Base-by-base conservation (phyloP, 2,329 filamentous ascomycete genomes). In the Nemania sp. region DNA sequence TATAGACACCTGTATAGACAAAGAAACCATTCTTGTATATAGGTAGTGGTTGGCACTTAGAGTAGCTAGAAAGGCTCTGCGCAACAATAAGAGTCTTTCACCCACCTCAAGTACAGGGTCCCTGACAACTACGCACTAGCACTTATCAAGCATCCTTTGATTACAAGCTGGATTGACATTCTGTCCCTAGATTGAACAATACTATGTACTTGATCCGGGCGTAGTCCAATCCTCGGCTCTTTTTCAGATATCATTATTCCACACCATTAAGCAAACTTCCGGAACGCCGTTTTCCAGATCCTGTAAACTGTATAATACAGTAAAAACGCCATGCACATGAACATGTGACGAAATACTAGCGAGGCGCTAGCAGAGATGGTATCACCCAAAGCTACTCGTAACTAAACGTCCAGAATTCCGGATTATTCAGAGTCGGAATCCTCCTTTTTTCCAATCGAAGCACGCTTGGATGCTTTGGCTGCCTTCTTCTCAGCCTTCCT, bases 401-500 rank as follows among this genome's bases (percentile, higher is more conserved):
- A 70, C 69, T 66, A 65, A 66, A 58, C 54, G 26, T 38, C 60
- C 51, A 10, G 52, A 32, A 51, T 45, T 41, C 29, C 27, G 58
- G 58, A 52, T 79, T 80, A 87, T 62, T 87, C 85, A 73, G 84
- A 87, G 75, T 87, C 84, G 66, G 84, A 83, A 70, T 86, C 85
- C 72, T 82, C 82, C 75, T 84, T 84, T 75, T 83, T 81, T 68
- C 82, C 85, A 76, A 86, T 81, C 70, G 81, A 80, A 47, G 83
- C 83, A 77, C 87, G 88, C 82, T 87, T 87, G 62, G 85, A 83
- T 51, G 83, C 82, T 80, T 87, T 87, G 73, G 84, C 83, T 1
- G 85, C 85, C 80, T 87, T 88, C 82, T 87, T 88, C 79, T 88
- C 86, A 1, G 86, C 86, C 82, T 88, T 88, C 77, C 85, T 82